A percentile compares a stretch with the other conserved stretches of the same genome.
Conservation (phyloP, 164 flowering plant species). For the Protea cynaroides region DNA sequence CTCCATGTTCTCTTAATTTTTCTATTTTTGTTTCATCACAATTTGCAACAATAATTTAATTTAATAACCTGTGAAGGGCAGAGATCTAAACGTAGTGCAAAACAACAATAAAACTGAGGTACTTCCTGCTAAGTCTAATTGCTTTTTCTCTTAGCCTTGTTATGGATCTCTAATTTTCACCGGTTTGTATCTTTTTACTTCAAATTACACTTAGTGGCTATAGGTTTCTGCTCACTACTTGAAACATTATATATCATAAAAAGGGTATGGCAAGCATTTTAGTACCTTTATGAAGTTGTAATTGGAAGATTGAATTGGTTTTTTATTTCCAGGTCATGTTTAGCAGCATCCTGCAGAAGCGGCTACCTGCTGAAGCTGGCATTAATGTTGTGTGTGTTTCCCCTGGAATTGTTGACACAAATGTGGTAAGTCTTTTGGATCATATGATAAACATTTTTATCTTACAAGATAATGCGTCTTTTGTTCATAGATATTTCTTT, state of each 20-base stretch:
- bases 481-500: neutral
- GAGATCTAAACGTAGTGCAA: too few species aligned
- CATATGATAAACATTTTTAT: neutral
- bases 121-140: too few species aligned
- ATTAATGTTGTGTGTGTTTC: slow-evolving; percentile 79
- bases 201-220: neutral
- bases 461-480: neutral
- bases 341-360: slow-evolving; percentile 75
- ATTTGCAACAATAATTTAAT: too few species aligned
- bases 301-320: neutral
- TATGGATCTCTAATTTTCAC: too few species aligned
- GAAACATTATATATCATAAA: neutral
- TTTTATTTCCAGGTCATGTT: slow-evolving; percentile 76
- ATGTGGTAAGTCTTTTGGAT: slow-evolving; percentile 66
- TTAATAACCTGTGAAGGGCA: too few species aligned
- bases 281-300: neutral
- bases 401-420: slow-evolving; percentile 91
- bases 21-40: too few species aligned
- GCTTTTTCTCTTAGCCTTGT: too few species aligned
- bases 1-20: too few species aligned
- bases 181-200: neutral
- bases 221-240: neutral
- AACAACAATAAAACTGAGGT: too few species aligned
- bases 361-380: slow-evolving; percentile 89
- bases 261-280: neutral